These are phyloP conservation scores for Phytophthora ramorum DNA, from an alignment of 352 stramenopile genomes.

Conservation along the genomic window DNA sequence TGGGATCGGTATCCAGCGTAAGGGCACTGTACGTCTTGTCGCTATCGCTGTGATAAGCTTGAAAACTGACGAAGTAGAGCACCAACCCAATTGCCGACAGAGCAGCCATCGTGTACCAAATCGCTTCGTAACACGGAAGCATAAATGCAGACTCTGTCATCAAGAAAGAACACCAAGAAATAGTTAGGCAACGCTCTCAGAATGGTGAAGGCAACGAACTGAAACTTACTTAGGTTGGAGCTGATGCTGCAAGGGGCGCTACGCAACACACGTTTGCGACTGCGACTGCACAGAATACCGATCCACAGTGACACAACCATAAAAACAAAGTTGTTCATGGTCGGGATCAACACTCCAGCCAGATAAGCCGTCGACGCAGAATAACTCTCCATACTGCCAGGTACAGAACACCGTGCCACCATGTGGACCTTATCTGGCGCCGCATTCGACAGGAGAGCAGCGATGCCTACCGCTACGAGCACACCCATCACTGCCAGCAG, in stretches of 20 bases:
- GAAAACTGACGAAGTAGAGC: constrained; percentile 63
- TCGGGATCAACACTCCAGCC: constrained; percentile 57
- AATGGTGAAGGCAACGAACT: not conserved
- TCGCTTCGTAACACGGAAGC: constrained; percentile 86
- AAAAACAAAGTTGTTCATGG: constrained; percentile 77
- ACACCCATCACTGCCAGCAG: constrained; percentile 60
- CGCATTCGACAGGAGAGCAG: constrained; percentile 40
- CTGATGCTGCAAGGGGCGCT: constrained; percentile 68
- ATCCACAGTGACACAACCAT: constrained; percentile 75
- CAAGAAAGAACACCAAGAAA: constrained; percentile 6
- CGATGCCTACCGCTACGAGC: constrained; percentile 45
- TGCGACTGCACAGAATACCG: constrained; percentile 79
- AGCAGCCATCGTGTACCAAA: constrained; percentile 84
- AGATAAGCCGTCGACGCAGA: constrained; percentile 52
- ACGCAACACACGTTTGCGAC: constrained; percentile 70
- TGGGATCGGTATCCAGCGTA: constrained; percentile 23
- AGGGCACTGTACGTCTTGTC: constrained; percentile 22
- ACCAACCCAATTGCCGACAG: constrained; percentile 60
- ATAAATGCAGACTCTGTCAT: constrained; percentile 80
- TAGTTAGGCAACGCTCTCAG: not conserved
- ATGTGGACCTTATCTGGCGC: constrained; percentile 41
- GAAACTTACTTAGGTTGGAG: constrained; percentile 75
- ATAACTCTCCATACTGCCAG: constrained; percentile 32
- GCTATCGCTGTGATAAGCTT: constrained; percentile 33
- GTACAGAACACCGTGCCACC: constrained; percentile 51